These are phyloP conservation scores for Irpex sp. DNA, from an alignment of 1,284 basidiomycete genomes.

Conservation along the genomic window DNA sequence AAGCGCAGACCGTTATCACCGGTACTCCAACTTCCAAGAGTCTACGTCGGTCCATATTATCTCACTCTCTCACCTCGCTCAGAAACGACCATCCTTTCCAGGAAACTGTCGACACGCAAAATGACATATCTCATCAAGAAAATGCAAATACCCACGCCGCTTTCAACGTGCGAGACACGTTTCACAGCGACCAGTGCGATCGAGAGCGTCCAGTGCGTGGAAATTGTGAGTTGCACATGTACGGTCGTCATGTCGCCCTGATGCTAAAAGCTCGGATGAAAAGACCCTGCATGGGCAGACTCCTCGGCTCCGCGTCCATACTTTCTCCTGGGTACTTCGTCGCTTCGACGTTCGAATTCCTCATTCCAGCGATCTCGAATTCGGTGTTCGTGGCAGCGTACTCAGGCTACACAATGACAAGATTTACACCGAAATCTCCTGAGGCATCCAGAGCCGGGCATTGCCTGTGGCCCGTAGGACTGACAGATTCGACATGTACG, in stretches of 20 bases:
- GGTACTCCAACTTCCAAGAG: neutral
- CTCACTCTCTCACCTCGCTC: neutral
- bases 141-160: neutral
- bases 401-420: too few relatives aligned
- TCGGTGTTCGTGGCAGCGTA: too few relatives aligned
- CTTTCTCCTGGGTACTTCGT: neutral
- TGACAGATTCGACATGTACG: too few relatives aligned
- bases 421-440: too few relatives aligned
- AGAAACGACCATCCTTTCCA: neutral
- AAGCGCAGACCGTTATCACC: neutral
- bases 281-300: neutral
- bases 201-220: too few relatives aligned
- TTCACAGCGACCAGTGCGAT: neutral
- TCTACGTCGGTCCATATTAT: neutral
- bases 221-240: neutral
- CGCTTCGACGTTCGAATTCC: too few relatives aligned
- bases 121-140: neutral
- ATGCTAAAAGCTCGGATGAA: neutral
- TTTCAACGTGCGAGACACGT: neutral
- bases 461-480: too few relatives aligned
- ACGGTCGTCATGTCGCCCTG: neutral
- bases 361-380: too few relatives aligned
- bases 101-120: neutral
- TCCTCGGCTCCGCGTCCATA: neutral
- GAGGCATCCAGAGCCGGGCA: too few relatives aligned